phyloP scores from a whole-genome alignment of 2,329 filamentous ascomycete species.

The Triangularia setosa region DNA sequence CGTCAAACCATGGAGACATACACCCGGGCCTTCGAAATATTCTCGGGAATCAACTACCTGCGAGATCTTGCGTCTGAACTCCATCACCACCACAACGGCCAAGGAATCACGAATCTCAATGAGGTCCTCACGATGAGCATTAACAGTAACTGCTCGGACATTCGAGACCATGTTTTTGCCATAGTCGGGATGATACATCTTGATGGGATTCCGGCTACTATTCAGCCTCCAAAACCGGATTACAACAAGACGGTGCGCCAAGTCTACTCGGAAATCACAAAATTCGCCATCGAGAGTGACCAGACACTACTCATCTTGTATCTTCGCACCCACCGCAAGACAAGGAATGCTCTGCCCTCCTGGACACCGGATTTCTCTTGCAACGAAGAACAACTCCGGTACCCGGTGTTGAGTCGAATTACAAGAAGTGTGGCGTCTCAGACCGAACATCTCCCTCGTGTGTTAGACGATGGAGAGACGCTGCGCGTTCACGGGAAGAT shows the following conservation, averaged over 20 bases:
- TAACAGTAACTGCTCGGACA: not conserved
- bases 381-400: not conserved
- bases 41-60: not conserved
- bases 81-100: not conserved
- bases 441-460: not conserved
- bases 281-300: not conserved
- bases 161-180: not conserved
- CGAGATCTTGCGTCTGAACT: not conserved
- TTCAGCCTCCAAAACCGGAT: not conserved
- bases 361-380: not conserved
- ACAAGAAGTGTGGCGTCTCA: not conserved
- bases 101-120: not conserved
- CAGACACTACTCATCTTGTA: not conserved
- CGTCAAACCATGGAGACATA: not conserved
- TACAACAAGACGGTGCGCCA: not conserved
- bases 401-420: not conserved
- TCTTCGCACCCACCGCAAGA: not conserved
- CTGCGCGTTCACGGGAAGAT: not conserved
- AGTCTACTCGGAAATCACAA: not conserved
- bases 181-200: not conserved
- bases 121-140: not conserved
- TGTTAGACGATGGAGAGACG: not conserved
- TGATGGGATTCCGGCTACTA: not conserved
- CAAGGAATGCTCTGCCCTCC: not conserved
- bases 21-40: not conserved